Conservation (phyloP, 495 filamentous ascomycete genomes). For the Echria macrotheca region DNA sequence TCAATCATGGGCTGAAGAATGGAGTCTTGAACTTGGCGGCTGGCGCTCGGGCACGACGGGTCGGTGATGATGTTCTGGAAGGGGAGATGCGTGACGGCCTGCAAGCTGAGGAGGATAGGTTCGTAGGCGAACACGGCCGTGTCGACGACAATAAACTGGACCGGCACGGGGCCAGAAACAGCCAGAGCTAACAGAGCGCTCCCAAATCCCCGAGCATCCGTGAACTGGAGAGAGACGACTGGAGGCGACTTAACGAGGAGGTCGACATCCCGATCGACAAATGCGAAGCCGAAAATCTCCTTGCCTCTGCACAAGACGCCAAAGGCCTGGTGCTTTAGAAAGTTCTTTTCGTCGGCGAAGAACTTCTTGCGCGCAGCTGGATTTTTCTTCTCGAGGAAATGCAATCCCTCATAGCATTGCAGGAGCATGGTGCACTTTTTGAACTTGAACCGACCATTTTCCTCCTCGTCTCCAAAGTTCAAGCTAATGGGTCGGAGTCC, state of each 20-base stretch:
- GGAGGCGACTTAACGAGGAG: slow-evolving; percentile 42
- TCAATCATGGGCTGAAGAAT: background rate
- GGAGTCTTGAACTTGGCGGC: background rate
- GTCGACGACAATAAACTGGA: slow-evolving; percentile 54
- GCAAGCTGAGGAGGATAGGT: slow-evolving; percentile 58
- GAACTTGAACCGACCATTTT: slow-evolving; percentile 11
- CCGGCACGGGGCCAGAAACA: slow-evolving; percentile 33
- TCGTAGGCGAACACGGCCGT: slow-evolving; percentile 69
- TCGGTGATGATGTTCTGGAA: slow-evolving; percentile 47
- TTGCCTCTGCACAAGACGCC: slow-evolving; percentile 51
- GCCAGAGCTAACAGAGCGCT: slow-evolving; percentile 34
- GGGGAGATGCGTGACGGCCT: slow-evolving; percentile 49
- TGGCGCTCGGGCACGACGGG: slow-evolving; percentile 1
- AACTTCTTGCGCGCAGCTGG: slow-evolving; percentile 37
- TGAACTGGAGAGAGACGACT: slow-evolving; percentile 48
- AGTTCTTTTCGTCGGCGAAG: slow-evolving; percentile 41
- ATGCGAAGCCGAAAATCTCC: slow-evolving; percentile 57
- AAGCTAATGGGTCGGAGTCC: slow-evolving; percentile 19
- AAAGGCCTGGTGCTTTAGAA: slow-evolving; percentile 56
- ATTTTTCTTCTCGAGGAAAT: slow-evolving; percentile 29
- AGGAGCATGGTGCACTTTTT: slow-evolving; percentile 43
- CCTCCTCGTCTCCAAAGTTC: slow-evolving; percentile 25
- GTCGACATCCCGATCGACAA: slow-evolving; percentile 54
- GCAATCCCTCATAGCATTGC: slow-evolving; percentile 40
- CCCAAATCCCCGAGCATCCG: slow-evolving; percentile 31